These are phyloP conservation scores for Ophiostoma sp. DNA, from an alignment of 2,329 filamentous ascomycete species.

Conservation along the genomic window DNA sequence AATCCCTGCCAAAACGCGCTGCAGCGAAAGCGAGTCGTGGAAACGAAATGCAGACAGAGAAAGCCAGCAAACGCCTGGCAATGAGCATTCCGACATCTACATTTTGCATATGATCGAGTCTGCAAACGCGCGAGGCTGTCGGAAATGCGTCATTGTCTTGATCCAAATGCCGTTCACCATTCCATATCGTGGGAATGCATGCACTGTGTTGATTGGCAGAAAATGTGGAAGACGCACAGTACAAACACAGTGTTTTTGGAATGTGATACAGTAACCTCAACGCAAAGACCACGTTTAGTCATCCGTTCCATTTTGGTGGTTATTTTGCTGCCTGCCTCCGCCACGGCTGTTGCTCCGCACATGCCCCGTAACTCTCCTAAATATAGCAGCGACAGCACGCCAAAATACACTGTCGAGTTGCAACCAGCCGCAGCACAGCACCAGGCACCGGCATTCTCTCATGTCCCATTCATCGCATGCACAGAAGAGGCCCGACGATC, in stretches of 20 bases:
- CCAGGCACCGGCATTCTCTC: neutral
- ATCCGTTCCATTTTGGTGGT: neutral
- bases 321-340: constrained; percentile 1
- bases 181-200: too few relatives aligned
- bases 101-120: neutral
- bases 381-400: constrained; percentile 7
- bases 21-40: neutral
- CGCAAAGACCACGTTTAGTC: neutral
- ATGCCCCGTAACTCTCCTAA: neutral
- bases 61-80: constrained; percentile 1
- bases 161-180: neutral
- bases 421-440: constrained; percentile 6
- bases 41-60: neutral
- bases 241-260: too few relatives aligned
- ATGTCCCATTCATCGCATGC: neutral
- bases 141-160: neutral
- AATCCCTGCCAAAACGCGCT: neutral
- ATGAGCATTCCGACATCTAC: neutral
- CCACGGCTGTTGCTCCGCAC: neutral
- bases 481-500: neutral
- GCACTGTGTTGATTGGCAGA: neutral
- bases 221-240: too few relatives aligned
- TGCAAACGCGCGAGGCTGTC: neutral
- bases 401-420: neutral
- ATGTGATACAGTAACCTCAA: neutral